A percentile compares a stretch with the other conserved stretches of the same genome.
Conservation (phyloP, 2,329 filamentous ascomycete genomes). For the Phialophora verrucosa region DNA sequence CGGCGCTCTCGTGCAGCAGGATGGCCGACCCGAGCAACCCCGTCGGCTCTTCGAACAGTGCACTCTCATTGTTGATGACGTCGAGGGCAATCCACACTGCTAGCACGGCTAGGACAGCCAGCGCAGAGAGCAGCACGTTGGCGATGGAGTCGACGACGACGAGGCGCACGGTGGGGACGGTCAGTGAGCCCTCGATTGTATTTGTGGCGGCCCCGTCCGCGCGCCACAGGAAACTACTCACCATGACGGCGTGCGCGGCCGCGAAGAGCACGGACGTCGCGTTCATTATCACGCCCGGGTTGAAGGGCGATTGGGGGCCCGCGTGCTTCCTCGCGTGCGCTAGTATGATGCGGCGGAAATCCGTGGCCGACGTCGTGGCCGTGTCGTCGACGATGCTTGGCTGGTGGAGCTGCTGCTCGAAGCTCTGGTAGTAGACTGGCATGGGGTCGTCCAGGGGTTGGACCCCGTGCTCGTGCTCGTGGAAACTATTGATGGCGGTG, state of each 20-base stretch:
- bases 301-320: too few species aligned
- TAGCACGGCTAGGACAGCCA: not conserved
- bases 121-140: not conserved
- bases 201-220: not conserved
- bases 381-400: too few species aligned
- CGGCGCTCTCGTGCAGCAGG: not conserved
- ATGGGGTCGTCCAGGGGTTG: too few species aligned
- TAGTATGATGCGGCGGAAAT: too few species aligned
- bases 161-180: not conserved
- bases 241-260: not conserved
- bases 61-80: not conserved
- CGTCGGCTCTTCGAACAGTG: not conserved
- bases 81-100: not conserved
- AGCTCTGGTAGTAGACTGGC: too few species aligned
- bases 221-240: not conserved
- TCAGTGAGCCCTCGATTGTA: not conserved
- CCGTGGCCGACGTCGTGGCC: too few species aligned
- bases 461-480: too few species aligned
- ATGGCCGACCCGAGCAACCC: not conserved
- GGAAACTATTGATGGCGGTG: too few species aligned
- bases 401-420: too few species aligned
- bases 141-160: not conserved
- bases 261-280: not conserved
- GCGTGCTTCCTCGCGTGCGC: too few species aligned
- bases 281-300: not conserved